Conservation (phyloP, 305 asterid species). For the Ajuga reptans region DNA sequence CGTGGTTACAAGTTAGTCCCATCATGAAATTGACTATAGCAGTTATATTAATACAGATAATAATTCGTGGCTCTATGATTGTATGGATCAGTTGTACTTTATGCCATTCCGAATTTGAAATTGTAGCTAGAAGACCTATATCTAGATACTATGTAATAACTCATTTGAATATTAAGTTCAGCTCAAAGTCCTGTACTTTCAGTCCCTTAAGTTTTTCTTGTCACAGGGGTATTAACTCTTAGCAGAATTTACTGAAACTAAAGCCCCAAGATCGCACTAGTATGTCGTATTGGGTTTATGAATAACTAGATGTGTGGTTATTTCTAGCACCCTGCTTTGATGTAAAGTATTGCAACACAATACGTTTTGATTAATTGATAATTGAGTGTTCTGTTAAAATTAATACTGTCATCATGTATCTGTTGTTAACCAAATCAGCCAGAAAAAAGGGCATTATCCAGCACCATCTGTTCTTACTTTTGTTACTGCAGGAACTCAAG, state of each 20-base stretch:
- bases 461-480: constrained; percentile 17
- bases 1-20: background rate
- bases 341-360: background rate
- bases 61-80: background rate
- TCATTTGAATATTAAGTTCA: background rate
- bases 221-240: background rate
- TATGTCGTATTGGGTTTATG: background rate
- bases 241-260: background rate
- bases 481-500: constrained; percentile 56
- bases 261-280: background rate
- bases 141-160: background rate
- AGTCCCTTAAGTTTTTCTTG: background rate
- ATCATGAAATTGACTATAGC: background rate
- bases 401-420: background rate
- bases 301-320: background rate
- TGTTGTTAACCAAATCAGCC: background rate
- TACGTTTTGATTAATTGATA: background rate
- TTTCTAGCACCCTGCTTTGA: background rate
- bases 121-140: background rate
- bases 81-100: background rate
- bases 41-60: background rate
- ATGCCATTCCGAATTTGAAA: background rate
- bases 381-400: background rate
- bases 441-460: background rate
- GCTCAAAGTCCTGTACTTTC: background rate